Evolutionary conservation across 208 protist genomes (phyloP), one percentile per base, ranked within the genome.

Genomic region (Trypanosoma brucei): DNA sequence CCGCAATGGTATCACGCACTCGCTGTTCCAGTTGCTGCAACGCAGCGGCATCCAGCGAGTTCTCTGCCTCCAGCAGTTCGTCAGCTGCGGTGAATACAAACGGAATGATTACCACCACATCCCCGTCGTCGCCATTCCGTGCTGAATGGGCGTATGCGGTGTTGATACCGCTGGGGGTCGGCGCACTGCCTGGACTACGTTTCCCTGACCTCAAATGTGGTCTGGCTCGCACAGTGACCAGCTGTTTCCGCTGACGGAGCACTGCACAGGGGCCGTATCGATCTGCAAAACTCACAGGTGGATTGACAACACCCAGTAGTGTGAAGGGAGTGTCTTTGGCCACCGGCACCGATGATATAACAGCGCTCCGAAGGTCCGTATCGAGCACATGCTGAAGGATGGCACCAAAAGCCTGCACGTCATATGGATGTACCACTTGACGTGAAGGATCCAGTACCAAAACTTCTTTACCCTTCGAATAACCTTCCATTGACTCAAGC

Each of bases 41-140:
- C 30, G 89, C 89, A 6, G 81, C 83, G 5, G 75, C 73, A 58
- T 95, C 89, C 5, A 95, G 70, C 22, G 75, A 72, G 42, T 77
- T 73, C 69, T 92, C 84, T 37, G 86, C 89, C 75, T 92, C 86
- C 42, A 88, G 65, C 31, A 92, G 60, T 69, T 88, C 86, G 60
- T 95, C 89, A 2, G 82, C 82, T 1, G 72, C 70, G 13, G 78
- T 82, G 58, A 91, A 95, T 48, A 91, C 74, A 71, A 86, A 91
- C 0, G 89, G 89, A 14, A 95, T 75, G 3, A 84, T 61, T 5
- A 88, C 72, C 0, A 91, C 56, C 38, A 67, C 68, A 50, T 52
- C 51, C 14, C 57, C 65, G 30, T 55, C 52, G 14, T 44, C 30
- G 5, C 37, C 45, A 44, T 33, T 3, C 30, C 35, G 42, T 46